Evolutionary conservation across 1,284 basidiomycete genomes (phyloP), one percentile per base, ranked within the genome.

Genomic region (Ganoderma boninense): DNA sequence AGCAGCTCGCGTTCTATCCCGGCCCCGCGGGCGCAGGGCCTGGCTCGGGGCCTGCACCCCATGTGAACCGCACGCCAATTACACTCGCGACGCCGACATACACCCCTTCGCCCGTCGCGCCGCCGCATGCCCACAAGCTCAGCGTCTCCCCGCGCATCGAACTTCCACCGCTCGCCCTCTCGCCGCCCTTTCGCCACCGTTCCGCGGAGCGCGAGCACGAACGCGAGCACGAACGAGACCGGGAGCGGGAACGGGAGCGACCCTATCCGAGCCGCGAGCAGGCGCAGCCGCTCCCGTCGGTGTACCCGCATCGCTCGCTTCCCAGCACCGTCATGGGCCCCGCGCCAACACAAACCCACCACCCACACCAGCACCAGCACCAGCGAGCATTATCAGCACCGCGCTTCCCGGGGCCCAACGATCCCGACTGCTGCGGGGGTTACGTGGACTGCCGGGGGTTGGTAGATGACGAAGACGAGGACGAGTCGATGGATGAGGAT

Each of bases 371-470:
- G 23, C 49, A 52, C 23, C 49, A 52, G 5, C 49, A 52, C 49
- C 49, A 52, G 49, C 49, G 8, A 11, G 11, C n/a, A 14, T 26
- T 40, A 8, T 13, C 54, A 16, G n/a, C 40, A 26, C 54, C 69
- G 64, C 56, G 63, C 20, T 71, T 68, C 38, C 64, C 69, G 2
- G 69, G 65, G 4, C 70, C 70, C 10, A 56, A 64, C 59, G 69
- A 72, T 61, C 65, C 74, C 14, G 75, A 77, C 49, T 88, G 86
- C 75, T 87, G 86, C 72, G 86, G 84, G 32, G 87, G 87, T 16
- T 82, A 85, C 56, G 69, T 88, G 66, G 85, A 87, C 74, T 87
- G 87, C 75, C 79, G 79, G 23, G 82, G 80, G n/a, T 80, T 87
- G n/a, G 78, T 80, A 54, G 82, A 74, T 20, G 65, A 70, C 14